Evolutionary conservation across 2,329 filamentous ascomycete species (phyloP).

Genomic region (Monosporascus ibericus): DNA sequence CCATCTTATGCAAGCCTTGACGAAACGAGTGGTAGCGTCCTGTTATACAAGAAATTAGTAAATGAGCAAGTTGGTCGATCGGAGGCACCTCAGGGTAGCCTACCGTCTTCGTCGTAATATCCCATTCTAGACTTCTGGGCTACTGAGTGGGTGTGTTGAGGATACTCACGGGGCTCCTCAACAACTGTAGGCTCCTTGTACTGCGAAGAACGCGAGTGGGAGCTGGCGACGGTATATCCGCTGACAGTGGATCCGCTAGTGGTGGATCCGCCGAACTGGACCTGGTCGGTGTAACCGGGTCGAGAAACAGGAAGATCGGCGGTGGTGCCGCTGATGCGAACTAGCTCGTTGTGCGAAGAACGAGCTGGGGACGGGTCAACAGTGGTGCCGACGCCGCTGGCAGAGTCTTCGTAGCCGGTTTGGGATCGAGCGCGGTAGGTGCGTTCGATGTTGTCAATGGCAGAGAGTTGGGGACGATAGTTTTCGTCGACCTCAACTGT

Average conservation of each 20-base stretch:
- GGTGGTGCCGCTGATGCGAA: conserved; percentile 28
- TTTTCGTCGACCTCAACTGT: conserved; percentile 60
- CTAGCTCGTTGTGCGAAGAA: conserved; percentile 30
- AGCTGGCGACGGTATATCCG: conserved; percentile 50
- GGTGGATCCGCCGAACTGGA: conserved; percentile 50
- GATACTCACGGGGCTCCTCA: conserved; percentile 60
- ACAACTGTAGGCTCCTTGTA: conserved; percentile 53
- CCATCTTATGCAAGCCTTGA: conserved; percentile 49
- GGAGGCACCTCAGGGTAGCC: conserved; percentile 18
- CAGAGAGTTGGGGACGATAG: conserved; percentile 39
- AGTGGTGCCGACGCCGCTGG: conserved; percentile 13
- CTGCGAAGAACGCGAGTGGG: conserved; percentile 38
- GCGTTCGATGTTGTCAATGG: conserved; percentile 60
- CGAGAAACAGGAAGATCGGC: conserved; percentile 25
- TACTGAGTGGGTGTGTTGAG: conserved; percentile 33
- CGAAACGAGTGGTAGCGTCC: conserved; percentile 56
- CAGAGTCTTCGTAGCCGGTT: conserved; percentile 36
- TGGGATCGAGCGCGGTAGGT: conserved; percentile 59
- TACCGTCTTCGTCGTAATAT: conserved; percentile 60
- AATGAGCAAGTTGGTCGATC: too few species aligned
- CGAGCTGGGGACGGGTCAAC: conserved; percentile 24
- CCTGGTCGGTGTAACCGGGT: conserved; percentile 38
- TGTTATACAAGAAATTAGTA: conserved; percentile 17
- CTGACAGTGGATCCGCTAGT: conserved; percentile 41
- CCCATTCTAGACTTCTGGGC: conserved; percentile 52